Base-by-base conservation (phyloP, 768 basidiomycete genomes). In the Cyclocybe cylindracea region DNA sequence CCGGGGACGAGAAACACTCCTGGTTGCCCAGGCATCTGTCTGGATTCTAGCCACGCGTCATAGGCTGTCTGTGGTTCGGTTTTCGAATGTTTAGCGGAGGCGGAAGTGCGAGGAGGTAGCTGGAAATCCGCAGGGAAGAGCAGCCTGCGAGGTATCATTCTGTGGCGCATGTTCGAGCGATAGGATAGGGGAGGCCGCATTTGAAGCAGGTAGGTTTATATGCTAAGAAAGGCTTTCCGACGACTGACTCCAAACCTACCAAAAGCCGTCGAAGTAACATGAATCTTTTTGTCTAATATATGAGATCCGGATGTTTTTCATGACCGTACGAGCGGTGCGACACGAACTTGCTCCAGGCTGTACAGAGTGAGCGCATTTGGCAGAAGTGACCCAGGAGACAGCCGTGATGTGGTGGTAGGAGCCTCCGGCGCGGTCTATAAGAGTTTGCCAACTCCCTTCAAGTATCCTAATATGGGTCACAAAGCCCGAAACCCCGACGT, bases 1-100 rank as follows among this genome's bases (percentile, higher is more conserved):
- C 91, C 91, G 33, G 91, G 83, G 45, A 81, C 76, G 57, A 85
- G 75, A 65, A 69, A 69, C 42, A 59, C 52, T 14, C 76, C 78
- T 39, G 71, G 73, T 39, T 78, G 75, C 24, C 70, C 70, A 32
- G 79, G 75, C 19, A 83, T 60, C 56, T 70, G 63, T 59, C 85
- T 76, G 31, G 85, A 86, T 9, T 81, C 75, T 13, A 83, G 59
- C 85, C 85, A 86, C 32, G 78, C 79, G 44, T 83, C 78, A 49
- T 76, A 79, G 19, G 74, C 61, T 5, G 71, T 65, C 39, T 71
- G 65, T 41, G 70, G 66, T 34, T 60, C 47, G 14, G 46, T 48
- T 60, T 57, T 11, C 42, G 51, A 6, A 51, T 41, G n/a, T 45
- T 57, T 65, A 40, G 61, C 33, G 19, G 63, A 57, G n/a, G 65